Evolutionary conservation across 352 stramenopile species (phyloP).

Genomic region (Pythium insidiosum): DNA sequence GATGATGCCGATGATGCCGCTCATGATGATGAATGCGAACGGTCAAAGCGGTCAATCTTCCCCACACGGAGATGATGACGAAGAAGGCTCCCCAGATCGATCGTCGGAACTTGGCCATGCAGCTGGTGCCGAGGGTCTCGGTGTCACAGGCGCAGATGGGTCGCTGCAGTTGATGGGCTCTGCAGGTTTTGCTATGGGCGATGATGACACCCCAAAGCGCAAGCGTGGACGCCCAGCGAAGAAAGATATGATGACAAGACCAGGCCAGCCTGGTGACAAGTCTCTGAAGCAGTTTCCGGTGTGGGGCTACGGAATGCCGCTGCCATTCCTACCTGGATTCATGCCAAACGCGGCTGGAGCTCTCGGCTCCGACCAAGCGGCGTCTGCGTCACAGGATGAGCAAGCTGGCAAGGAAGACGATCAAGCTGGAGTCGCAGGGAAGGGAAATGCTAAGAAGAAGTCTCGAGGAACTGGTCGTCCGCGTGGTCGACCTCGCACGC

Average conservation of each 20-base stretch:
- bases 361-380: slow-evolving; percentile 19
- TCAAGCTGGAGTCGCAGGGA: slow-evolving; percentile 17
- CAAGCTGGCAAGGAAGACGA: slow-evolving; percentile 19
- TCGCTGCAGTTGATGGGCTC: slow-evolving; percentile 24
- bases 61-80: slow-evolving; percentile 9
- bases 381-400: slow-evolving; percentile 10
- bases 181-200: slow-evolving; percentile 17
- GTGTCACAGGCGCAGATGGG: slow-evolving; percentile 1
- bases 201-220: slow-evolving; percentile 53
- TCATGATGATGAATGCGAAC: slow-evolving; percentile 50
- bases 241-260: slow-evolving; percentile 44
- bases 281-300: slow-evolving; percentile 58
- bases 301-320: slow-evolving; percentile 49
- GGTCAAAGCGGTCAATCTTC: slow-evolving; percentile 7
- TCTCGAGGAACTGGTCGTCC: slow-evolving; percentile 59
- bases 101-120: not conserved
- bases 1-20: slow-evolving; percentile 76
- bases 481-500: slow-evolving; percentile 58
- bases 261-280: slow-evolving; percentile 37
- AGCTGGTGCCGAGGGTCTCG: not conserved
- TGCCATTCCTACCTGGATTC: slow-evolving; percentile 41
- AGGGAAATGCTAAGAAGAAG: slow-evolving; percentile 65
- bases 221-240: slow-evolving; percentile 63
- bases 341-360: slow-evolving; percentile 24
- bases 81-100: slow-evolving; percentile 4